Conservation (phyloP, 192 early-diverging fungal genomes). For the Coemansia sp. region DNA sequence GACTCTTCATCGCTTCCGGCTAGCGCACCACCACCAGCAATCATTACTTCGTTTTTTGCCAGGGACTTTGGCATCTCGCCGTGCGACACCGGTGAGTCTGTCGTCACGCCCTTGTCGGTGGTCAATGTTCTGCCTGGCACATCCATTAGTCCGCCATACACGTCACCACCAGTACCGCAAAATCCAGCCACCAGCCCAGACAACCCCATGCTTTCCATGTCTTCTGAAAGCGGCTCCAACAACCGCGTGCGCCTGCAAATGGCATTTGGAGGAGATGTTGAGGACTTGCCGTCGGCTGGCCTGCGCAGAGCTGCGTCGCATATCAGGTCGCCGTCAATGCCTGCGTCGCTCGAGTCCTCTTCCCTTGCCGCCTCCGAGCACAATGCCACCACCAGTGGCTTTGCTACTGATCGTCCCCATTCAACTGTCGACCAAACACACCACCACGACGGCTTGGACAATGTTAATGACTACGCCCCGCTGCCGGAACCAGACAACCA, state of each 20-base stretch:
- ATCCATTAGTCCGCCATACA: constrained; percentile 9
- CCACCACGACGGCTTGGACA: background rate
- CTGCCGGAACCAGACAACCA: background rate
- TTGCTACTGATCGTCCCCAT: constrained; percentile 8
- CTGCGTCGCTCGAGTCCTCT: constrained; percentile 3
- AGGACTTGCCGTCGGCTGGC: constrained; percentile 11
- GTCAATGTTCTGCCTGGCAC: constrained; percentile 37
- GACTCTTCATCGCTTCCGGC: background rate
- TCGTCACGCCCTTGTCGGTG: constrained; percentile 42
- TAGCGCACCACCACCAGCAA: constrained; percentile 10
- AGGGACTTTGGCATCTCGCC: constrained; percentile 15
- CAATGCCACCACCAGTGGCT: background rate
- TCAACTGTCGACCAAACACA: constrained; percentile 4
- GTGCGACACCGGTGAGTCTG: constrained; percentile 41
- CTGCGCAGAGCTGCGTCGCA: constrained; percentile 7
- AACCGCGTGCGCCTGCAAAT: constrained; percentile 4
- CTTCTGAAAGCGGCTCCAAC: background rate
- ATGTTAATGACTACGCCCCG: background rate
- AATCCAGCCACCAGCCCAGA: background rate
- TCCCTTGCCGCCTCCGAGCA: constrained; percentile 1
- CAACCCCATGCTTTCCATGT: background rate
- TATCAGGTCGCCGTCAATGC: constrained; percentile 20
- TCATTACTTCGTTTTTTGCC: constrained; percentile 27
- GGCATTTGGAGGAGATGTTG: constrained; percentile 15
- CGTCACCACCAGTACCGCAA: constrained; percentile 14